These are phyloP conservation scores for Gillenia trifoliata DNA, from an alignment of 306 rosid genomes.

Conservation along the genomic window DNA sequence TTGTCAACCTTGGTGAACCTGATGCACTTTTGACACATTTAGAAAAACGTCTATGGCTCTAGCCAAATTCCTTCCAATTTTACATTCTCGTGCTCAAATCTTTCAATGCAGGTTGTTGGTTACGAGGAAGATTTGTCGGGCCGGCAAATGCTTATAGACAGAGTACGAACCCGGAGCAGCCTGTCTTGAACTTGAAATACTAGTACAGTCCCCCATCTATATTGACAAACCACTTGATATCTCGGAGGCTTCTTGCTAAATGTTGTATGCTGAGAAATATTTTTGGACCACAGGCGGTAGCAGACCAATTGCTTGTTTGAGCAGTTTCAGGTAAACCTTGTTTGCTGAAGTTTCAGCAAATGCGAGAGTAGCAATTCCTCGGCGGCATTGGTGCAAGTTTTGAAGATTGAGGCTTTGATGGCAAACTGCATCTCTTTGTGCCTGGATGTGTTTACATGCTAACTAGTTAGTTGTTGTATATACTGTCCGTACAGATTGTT, in stretches of 20 bases:
- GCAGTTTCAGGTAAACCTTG: slow-evolving; percentile 14
- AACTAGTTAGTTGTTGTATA: no score
- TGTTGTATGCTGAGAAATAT: background rate
- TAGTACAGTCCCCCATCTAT: background rate
- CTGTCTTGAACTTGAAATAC: slow-evolving; percentile 25
- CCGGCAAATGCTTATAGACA: slow-evolving; percentile 88
- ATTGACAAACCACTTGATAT: background rate
- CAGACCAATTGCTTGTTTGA: slow-evolving; percentile 1
- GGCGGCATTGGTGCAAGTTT: background rate
- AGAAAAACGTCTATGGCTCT: slow-evolving; percentile 3
- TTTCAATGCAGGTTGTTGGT: slow-evolving; percentile 63
- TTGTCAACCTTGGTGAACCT: background rate
- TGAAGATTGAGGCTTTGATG: slow-evolving; percentile 17
- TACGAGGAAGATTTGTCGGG: slow-evolving; percentile 92
- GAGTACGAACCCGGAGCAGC: slow-evolving; percentile 71
- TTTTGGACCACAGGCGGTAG: background rate
- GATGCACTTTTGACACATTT: background rate
- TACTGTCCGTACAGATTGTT: background rate
- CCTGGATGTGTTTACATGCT: background rate
- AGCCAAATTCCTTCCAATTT: slow-evolving; percentile 19
- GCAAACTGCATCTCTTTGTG: slow-evolving; percentile 9
- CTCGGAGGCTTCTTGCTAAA: background rate
- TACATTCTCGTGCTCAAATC: slow-evolving; percentile 15
- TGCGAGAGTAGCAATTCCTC: slow-evolving; percentile 12
- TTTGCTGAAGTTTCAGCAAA: slow-evolving; percentile 11